Evolutionary conservation across 352 stramenopile species (phyloP).

Genomic region (Phytophthora colocasiae): DNA sequence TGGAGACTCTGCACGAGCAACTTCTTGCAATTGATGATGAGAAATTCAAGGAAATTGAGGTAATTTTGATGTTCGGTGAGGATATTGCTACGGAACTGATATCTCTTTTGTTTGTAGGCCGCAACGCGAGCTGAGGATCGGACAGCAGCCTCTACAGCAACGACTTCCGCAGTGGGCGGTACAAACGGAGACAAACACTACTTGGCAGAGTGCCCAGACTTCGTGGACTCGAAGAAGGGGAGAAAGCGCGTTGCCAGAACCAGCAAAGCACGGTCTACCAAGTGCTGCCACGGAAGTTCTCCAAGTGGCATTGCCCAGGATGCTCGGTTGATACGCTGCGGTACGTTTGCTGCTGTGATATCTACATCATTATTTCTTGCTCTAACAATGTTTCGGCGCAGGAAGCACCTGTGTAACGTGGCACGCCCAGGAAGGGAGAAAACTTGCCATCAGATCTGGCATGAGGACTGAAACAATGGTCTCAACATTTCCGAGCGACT

Average conservation of each 20-base stretch:
- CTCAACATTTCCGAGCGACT: neutral
- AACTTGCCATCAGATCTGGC: neutral
- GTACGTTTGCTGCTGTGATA: neutral
- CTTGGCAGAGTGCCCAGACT: neutral
- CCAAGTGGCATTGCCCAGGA: neutral
- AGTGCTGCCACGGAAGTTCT: neutral
- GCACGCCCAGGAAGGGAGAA: neutral
- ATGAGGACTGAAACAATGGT: neutral
- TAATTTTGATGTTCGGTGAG: no score
- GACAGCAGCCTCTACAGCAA: neutral
- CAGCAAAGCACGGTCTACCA: neutral
- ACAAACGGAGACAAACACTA: neutral
- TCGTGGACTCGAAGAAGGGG: neutral
- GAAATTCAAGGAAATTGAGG: neutral
- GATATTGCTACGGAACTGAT: no score
- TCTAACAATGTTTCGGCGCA: neutral
- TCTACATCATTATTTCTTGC: neutral
- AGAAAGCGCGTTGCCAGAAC: neutral
- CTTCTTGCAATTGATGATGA: neutral
- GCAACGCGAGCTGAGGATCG: no score
- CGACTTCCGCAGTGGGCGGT: no score
- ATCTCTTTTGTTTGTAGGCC: no score
- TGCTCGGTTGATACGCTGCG: slow-evolving; percentile 1
- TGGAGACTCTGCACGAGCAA: neutral
- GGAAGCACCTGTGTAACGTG: neutral